phyloP scores from a whole-genome alignment of 208 protist species.

The Zelonia costaricensis region DNA sequence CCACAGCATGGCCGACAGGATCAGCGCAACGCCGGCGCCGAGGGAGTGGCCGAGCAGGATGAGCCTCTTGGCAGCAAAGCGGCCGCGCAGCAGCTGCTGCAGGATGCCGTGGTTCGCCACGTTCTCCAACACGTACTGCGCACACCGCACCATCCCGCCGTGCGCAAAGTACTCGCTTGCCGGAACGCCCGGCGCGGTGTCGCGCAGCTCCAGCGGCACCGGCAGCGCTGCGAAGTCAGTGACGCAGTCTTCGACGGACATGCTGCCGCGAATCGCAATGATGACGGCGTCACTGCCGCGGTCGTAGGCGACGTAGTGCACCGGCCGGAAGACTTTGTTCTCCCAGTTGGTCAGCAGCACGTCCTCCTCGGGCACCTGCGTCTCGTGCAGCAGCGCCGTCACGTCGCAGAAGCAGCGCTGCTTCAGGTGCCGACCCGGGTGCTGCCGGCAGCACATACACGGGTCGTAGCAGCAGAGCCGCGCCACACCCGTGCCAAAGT shows the following conservation, averaged over 20 bases:
- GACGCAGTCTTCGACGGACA: constrained; percentile 83
- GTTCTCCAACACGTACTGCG: constrained; percentile 55
- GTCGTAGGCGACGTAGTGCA: constrained; percentile 81
- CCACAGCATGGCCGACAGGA: constrained; percentile 71
- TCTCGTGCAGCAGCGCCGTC: constrained; percentile 61
- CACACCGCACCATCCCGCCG: constrained; percentile 72
- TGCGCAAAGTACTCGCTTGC: constrained; percentile 79
- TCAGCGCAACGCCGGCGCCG: constrained; percentile 74
- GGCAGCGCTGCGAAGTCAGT: constrained; percentile 78
- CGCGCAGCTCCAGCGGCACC: constrained; percentile 34
- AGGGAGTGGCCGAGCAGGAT: constrained; percentile 88
- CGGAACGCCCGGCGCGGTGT: constrained; percentile 8
- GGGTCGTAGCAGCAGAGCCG: constrained; percentile 67
- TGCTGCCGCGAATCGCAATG: constrained; percentile 86
- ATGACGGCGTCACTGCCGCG: constrained; percentile 53
- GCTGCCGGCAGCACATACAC: constrained; percentile 64
- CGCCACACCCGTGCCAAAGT: constrained; percentile 56
- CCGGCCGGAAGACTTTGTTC: constrained; percentile 71
- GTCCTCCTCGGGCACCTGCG: constrained; percentile 55
- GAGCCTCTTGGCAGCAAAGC: constrained; percentile 40
- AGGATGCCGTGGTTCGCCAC: constrained; percentile 68
- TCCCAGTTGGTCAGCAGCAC: constrained; percentile 72
- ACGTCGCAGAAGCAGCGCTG: constrained; percentile 66
- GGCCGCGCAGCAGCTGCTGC: constrained; percentile 38
- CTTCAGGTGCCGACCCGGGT: constrained; percentile 42